These are phyloP conservation scores for Ballota nigra DNA, from an alignment of 257 asterid genomes.

Conservation along the genomic window DNA sequence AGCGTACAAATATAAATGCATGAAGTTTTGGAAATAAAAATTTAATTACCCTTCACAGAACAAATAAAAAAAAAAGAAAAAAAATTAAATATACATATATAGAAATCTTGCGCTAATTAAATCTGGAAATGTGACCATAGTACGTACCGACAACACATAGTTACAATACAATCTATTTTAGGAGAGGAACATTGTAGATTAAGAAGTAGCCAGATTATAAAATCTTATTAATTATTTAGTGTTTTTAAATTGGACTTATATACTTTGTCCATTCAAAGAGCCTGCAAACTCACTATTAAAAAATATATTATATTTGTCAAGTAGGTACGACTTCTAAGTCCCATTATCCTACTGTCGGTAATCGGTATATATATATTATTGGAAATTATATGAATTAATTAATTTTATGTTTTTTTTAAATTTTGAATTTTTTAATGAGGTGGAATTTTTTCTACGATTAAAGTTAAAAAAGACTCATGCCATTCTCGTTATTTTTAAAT, in stretches of 20 bases:
- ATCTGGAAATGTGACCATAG: too few species aligned
- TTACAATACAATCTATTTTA: not conserved
- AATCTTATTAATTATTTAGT: not conserved
- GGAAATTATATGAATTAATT: too few species aligned
- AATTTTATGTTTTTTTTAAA: too few species aligned
- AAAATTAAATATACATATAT: too few species aligned
- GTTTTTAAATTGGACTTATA: not conserved
- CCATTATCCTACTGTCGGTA: not conserved
- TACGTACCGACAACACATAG: not conserved
- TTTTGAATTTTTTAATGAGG: too few species aligned
- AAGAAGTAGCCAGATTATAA: not conserved
- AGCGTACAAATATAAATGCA: slow-evolving; percentile 1
- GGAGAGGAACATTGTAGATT: not conserved
- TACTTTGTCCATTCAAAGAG: not conserved
- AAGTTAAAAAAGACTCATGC: too few species aligned
- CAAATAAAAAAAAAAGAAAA: too few species aligned
- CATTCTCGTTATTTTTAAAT: too few species aligned
- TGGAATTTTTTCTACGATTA: too few species aligned
- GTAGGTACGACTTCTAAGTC: not conserved
- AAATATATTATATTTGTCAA: not conserved
- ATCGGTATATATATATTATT: too few species aligned
- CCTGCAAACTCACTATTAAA: not conserved
- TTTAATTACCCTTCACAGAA: too few species aligned
- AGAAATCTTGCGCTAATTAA: too few species aligned
- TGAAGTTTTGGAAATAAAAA: not conserved